A percentile compares a stretch with the other conserved stretches of the same genome.
phyloP scores from a whole-genome alignment of 1,139 yeast species.

The Zygosaccharomyces sapae region DNA sequence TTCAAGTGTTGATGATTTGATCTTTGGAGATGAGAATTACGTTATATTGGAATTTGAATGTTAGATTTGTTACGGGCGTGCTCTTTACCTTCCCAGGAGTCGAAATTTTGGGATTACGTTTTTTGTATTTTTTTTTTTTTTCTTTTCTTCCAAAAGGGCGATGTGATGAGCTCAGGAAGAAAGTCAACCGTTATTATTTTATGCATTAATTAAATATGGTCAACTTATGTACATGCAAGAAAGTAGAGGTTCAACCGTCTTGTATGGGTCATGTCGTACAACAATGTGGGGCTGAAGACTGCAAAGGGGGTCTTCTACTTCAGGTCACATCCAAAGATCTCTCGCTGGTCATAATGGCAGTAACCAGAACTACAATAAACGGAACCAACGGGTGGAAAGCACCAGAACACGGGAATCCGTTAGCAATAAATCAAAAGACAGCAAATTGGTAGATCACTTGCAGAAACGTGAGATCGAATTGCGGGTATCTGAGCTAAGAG shows the following conservation, averaged over 20 bases:
- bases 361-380: slow-evolving; percentile 14
- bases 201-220: slow-evolving; percentile 2
- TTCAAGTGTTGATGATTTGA: slow-evolving; percentile 15
- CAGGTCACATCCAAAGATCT: slow-evolving; percentile 27
- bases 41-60: slow-evolving; percentile 33
- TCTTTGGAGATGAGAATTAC: slow-evolving; percentile 29
- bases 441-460: slow-evolving; percentile 15
- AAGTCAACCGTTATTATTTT: too few relatives aligned
- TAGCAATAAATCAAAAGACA: slow-evolving; percentile 8
- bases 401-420: slow-evolving; percentile 1
- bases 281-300: slow-evolving; percentile 26
- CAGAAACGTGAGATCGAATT: slow-evolving; percentile 21
- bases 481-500: slow-evolving; percentile 22
- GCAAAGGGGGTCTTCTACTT: slow-evolving; percentile 29
- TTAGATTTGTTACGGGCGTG: slow-evolving; percentile 9
- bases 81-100: not conserved
- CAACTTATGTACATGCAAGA: not conserved
- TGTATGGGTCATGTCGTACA: slow-evolving; percentile 21
- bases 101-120: not conserved
- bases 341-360: slow-evolving; percentile 16
- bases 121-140: not conserved
- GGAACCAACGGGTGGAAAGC: slow-evolving; percentile 6
- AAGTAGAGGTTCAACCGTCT: slow-evolving; percentile 5
- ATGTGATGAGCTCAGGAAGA: slow-evolving; percentile 1
- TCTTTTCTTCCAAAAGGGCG: slow-evolving; percentile 7